Conservation (phyloP, 164 flowering plant genomes). For the Santalum album region DNA sequence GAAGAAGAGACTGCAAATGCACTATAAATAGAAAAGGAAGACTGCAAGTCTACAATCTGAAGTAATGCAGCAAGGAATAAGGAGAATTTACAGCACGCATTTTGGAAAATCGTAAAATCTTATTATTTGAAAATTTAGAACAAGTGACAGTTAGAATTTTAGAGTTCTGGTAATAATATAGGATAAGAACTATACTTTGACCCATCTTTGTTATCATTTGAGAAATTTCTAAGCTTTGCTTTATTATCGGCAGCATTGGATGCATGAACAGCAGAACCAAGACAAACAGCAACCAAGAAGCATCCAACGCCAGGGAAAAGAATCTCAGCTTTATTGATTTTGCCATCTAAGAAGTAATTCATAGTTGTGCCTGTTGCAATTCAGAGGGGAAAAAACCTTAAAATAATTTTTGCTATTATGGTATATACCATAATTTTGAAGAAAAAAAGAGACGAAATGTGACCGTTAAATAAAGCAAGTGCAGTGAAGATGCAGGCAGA, state of each 20-base stretch:
- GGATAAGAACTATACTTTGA: constrained; percentile 20
- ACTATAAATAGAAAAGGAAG: no score
- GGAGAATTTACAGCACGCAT: no score
- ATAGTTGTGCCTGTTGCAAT: constrained; percentile 59
- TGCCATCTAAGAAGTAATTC: constrained; percentile 83
- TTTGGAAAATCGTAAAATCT: no score
- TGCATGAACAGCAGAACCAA: constrained; percentile 69
- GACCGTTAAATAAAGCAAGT: background rate
- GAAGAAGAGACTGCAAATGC: no score
- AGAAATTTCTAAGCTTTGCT: constrained; percentile 34
- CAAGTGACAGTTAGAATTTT: no score
- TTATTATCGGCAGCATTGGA: constrained; percentile 64
- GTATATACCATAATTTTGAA: no score
- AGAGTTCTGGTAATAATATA: no score
- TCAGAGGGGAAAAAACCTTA: background rate
- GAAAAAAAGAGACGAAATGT: background rate
- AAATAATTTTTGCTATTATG: background rate
- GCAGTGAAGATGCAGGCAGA: background rate
- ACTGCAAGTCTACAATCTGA: no score
- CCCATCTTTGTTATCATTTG: constrained; percentile 17
- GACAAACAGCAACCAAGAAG: constrained; percentile 69
- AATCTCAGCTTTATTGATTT: constrained; percentile 70
- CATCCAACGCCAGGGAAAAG: constrained; percentile 90
- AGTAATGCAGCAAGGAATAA: no score
- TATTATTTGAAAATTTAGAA: no score